These are phyloP conservation scores for Eucalyptus erythrocorys DNA, from an alignment of 345 rosid genomes.

Conservation along the genomic window DNA sequence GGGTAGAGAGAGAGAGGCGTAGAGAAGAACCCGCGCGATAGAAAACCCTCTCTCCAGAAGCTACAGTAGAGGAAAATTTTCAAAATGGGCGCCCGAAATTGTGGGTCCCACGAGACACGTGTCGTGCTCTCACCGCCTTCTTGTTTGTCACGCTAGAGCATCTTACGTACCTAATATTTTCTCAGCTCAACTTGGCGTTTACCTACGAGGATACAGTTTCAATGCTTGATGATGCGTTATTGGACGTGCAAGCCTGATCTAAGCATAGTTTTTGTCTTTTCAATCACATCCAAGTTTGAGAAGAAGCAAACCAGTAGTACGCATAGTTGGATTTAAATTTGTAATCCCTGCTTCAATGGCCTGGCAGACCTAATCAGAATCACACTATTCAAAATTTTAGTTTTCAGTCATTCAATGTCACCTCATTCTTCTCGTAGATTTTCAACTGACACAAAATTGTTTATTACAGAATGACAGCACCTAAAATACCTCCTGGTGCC, in stretches of 20 bases:
- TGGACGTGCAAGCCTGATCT: background rate
- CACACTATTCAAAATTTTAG: background rate
- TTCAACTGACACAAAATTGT: background rate
- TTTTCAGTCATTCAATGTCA: background rate
- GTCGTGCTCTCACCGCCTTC: too few species aligned
- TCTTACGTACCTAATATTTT: too few species aligned
- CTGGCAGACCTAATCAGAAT: background rate
- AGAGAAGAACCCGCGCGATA: too few species aligned
- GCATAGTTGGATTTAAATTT: background rate
- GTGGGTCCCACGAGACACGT: too few species aligned
- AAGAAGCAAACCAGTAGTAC: background rate
- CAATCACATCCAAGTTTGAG: background rate
- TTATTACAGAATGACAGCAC: background rate
- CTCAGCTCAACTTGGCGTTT: background rate
- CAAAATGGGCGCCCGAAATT: too few species aligned
- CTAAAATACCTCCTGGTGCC: background rate
- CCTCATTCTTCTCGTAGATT: background rate
- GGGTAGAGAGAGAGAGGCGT: too few species aligned
- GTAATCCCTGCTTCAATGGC: background rate
- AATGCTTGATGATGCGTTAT: background rate
- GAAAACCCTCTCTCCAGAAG: too few species aligned
- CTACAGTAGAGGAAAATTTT: too few species aligned
- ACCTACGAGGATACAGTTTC: background rate
- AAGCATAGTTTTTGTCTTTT: background rate
- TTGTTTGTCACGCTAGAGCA: too few species aligned